Percentiles rank a stretch among this genome's conserved stretches.
These are phyloP conservation scores for Globisporangium iwayamae DNA, from an alignment of 352 stramenopile genomes.

Conservation along the genomic window DNA sequence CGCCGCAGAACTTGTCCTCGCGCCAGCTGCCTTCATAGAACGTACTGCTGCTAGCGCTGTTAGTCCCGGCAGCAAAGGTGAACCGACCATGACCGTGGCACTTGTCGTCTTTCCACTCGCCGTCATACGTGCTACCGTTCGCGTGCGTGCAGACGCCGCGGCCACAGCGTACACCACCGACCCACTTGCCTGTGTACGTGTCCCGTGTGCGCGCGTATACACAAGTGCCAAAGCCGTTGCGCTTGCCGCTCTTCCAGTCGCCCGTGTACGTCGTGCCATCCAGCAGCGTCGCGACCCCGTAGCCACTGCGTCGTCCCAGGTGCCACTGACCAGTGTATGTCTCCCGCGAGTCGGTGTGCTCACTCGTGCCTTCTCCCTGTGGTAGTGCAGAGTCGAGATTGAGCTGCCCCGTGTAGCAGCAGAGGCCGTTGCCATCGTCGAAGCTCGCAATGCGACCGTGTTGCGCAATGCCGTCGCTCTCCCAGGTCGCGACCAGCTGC, in stretches of 20 bases:
- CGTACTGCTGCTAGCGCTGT: constrained; percentile 16
- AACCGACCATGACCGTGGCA: constrained; percentile 77
- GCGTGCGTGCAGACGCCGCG: constrained; percentile 54
- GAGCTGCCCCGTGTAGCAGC: constrained; percentile 48
- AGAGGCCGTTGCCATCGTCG: constrained; percentile 43
- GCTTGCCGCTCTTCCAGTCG: constrained; percentile 80
- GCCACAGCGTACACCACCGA: constrained; percentile 66
- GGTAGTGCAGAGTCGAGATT: constrained; percentile 29
- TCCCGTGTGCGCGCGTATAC: constrained; percentile 50
- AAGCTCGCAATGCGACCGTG: constrained; percentile 39
- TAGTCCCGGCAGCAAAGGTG: constrained; percentile 37
- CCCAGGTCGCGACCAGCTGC: constrained; percentile 38
- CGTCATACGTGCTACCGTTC: constrained; percentile 72
- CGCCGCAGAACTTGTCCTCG: constrained; percentile 64
- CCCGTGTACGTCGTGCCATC: constrained; percentile 85
- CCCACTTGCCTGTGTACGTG: constrained; percentile 85
- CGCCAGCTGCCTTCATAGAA: constrained; percentile 86
- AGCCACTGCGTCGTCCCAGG: constrained; percentile 42
- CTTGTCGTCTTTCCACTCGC: constrained; percentile 76
- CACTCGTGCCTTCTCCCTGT: constrained; percentile 53
- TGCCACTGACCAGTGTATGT: constrained; percentile 53
- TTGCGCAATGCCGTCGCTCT: constrained; percentile 17
- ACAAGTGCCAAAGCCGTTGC: constrained; percentile 80
- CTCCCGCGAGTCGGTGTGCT: constrained; percentile 30
- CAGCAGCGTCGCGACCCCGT: constrained; percentile 40